Percentiles rank a stretch among this genome's conserved stretches.
phyloP scores from a whole-genome alignment of 2,329 filamentous ascomycete species.

The Fusarium longipes region DNA sequence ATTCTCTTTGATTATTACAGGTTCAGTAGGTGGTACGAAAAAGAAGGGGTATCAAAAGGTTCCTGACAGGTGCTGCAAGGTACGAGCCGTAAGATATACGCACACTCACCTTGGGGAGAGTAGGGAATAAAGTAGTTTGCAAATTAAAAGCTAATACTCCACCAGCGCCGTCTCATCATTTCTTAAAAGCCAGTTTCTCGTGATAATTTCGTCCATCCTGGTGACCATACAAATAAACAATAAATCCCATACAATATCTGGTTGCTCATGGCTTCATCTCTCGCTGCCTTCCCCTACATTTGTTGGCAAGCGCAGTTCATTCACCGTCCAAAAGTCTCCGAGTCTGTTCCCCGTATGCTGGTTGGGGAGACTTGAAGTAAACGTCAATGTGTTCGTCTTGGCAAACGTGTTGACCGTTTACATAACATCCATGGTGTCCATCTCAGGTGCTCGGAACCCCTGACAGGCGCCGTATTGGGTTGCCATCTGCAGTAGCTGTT shows the following conservation, averaged over 20 bases:
- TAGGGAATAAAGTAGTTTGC: constrained; percentile 39
- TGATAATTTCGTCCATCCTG: constrained; percentile 29
- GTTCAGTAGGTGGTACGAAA: background rate
- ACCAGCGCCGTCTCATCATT: constrained; percentile 32
- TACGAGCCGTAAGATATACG: constrained; percentile 26
- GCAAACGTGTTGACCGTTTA: constrained; percentile 41
- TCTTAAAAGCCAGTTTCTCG: constrained; percentile 22
- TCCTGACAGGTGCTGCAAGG: background rate
- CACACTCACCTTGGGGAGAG: constrained; percentile 32
- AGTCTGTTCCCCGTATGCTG: constrained; percentile 13
- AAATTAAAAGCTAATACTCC: constrained; percentile 32
- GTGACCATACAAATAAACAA: constrained; percentile 24
- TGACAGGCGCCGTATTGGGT: constrained; percentile 74
- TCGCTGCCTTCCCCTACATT: constrained; percentile 6
- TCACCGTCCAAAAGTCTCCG: constrained; percentile 9
- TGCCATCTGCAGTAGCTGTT: constrained; percentile 70
- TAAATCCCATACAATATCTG: constrained; percentile 27
- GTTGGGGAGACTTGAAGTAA: constrained; percentile 13
- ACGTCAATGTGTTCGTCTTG: constrained; percentile 20
- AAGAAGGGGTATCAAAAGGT: background rate
- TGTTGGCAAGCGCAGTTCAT: constrained; percentile 1
- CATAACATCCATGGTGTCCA: constrained; percentile 62
- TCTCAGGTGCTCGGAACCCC: constrained; percentile 58
- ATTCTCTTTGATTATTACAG: background rate
- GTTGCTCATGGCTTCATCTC: constrained; percentile 10